Conservation (phyloP, 2,329 filamentous ascomycete genomes). For the Clarireedia hainanense region DNA sequence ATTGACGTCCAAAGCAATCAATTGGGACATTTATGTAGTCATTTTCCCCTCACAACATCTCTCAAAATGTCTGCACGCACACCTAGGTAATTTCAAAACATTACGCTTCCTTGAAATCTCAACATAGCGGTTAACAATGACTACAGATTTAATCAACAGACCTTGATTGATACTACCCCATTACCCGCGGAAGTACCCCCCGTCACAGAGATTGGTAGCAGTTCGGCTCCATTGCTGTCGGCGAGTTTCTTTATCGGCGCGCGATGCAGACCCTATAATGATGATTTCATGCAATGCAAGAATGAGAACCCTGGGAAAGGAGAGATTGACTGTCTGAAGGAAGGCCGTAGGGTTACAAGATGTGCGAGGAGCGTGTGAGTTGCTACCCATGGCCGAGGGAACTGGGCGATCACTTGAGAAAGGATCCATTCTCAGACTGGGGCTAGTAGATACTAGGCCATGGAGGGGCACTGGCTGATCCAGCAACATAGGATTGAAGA, state of each 20-base stretch:
- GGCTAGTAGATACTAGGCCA: background rate
- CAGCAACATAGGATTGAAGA: constrained; percentile 64
- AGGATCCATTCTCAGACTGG: background rate
- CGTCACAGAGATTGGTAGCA: constrained; percentile 88
- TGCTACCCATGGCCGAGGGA: background rate
- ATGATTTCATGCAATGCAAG: constrained; percentile 99
- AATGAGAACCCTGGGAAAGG: constrained; percentile 82
- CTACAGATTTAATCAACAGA: constrained; percentile 83
- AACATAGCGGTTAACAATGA: constrained; percentile 23
- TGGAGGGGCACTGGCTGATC: constrained; percentile 7
- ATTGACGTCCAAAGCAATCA: constrained; percentile 23
- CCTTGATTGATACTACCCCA: constrained; percentile 92
- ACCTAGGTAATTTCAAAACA: constrained; percentile 18
- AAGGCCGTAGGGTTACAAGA: constrained; percentile 91
- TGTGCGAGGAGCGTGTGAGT: constrained; percentile 94
- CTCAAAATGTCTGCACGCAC: constrained; percentile 27
- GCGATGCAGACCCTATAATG: constrained; percentile 90
- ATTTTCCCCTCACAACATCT: constrained; percentile 10
- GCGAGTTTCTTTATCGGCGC: constrained; percentile 96
- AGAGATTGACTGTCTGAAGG: constrained; percentile 91
- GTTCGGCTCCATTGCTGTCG: constrained; percentile 83
- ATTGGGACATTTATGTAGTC: constrained; percentile 29
- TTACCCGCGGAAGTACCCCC: constrained; percentile 86
- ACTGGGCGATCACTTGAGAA: background rate
- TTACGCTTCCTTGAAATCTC: too few species aligned